A percentile compares a stretch with the other conserved stretches of the same genome.
phyloP scores from a whole-genome alignment of 768 basidiomycete genomes.

The Hypsizygus marmoreus region DNA sequence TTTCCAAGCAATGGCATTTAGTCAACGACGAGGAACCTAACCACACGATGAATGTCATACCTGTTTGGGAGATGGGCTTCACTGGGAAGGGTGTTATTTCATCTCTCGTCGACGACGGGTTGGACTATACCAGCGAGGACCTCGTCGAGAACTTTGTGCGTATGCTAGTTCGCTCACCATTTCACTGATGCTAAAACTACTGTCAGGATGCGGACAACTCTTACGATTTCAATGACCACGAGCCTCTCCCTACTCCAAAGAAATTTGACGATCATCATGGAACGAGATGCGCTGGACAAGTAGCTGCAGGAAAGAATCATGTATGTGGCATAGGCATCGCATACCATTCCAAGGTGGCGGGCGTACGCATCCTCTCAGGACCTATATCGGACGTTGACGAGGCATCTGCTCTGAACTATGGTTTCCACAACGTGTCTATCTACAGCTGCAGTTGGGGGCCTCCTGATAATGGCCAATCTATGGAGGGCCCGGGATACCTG shows the following conservation, averaged over 20 bases:
- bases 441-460: constrained; percentile 99
- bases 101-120: constrained; percentile 92
- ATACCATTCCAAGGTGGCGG: constrained; percentile 88
- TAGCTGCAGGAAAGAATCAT: constrained; percentile 90
- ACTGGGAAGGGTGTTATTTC: constrained; percentile 86
- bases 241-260: constrained; percentile 80
- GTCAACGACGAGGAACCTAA: constrained; percentile 83
- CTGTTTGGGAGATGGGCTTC: constrained; percentile 88
- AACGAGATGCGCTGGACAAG: constrained; percentile 96
- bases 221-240: constrained; percentile 96
- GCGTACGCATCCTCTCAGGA: constrained; percentile 92
- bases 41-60: constrained; percentile 91
- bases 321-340: constrained; percentile 96
- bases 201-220: constrained; percentile 81
- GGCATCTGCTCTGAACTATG: constrained; percentile 92
- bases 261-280: constrained; percentile 94
- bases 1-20: constrained; percentile 90
- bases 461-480: constrained; percentile 89
- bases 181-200: constrained; percentile 35
- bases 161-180: constrained; percentile 15
- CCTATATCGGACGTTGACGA: constrained; percentile 96
- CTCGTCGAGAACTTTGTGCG: constrained; percentile 90
- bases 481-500: constrained; percentile 92
- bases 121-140: constrained; percentile 89
- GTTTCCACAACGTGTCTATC: constrained; percentile 87